phyloP scores from a whole-genome alignment of 495 filamentous ascomycete genomes.

The Lophiotrema nucula region DNA sequence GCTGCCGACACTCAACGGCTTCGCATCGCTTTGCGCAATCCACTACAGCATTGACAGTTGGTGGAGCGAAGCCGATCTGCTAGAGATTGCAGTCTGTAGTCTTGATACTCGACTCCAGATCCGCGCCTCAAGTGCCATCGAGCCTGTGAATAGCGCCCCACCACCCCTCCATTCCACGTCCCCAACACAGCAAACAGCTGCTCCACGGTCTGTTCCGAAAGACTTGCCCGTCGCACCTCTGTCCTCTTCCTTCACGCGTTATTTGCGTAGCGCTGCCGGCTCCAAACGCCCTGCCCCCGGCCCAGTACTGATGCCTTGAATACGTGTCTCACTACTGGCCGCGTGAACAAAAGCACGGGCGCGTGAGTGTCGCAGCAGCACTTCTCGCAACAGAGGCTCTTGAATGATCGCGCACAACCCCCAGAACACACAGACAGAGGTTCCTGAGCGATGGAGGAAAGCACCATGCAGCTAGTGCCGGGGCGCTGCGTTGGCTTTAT shows the following conservation, averaged over 20 bases:
- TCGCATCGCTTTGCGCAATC: too few relatives aligned
- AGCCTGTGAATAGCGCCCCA: too few relatives aligned
- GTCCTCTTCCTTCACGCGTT: too few relatives aligned
- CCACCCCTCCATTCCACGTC: neutral
- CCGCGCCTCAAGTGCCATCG: neutral
- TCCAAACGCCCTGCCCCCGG: neutral
- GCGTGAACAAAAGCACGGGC: conserved; percentile 27
- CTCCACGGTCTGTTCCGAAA: too few relatives aligned
- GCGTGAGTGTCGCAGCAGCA: neutral
- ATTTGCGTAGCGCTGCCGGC: too few relatives aligned
- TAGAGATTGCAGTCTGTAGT: too few relatives aligned
- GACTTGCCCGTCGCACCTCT: too few relatives aligned
- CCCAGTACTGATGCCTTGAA: neutral
- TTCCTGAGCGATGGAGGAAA: conserved; percentile 24
- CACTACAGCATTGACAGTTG: too few relatives aligned
- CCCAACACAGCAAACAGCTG: neutral
- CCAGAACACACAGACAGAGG: conserved; percentile 20
- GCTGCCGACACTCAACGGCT: too few relatives aligned
- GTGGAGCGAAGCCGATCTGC: too few relatives aligned
- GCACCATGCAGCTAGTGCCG: conserved; percentile 67
- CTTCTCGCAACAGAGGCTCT: neutral
- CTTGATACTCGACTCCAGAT: too few relatives aligned
- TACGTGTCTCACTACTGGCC: conserved; percentile 15
- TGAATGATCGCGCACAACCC: too few relatives aligned
- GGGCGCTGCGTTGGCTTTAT: conserved; percentile 77